Conservation (phyloP, 139 green algal genomes). For the Yamagishiella unicocca region DNA sequence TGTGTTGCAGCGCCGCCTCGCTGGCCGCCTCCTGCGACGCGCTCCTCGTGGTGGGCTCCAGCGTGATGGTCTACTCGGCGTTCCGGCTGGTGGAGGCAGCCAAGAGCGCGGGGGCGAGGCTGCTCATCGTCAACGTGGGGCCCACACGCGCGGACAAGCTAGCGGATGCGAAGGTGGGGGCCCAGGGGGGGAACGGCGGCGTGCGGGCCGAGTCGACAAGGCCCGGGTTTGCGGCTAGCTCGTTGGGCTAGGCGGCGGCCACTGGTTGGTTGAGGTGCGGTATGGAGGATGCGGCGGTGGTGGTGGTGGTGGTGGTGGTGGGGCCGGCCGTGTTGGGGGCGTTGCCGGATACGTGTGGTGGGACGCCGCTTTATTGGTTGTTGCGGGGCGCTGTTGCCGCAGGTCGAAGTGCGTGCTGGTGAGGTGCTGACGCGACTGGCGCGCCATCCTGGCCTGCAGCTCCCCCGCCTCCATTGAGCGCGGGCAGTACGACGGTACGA, state of each 20-base stretch:
- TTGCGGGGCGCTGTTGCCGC: not conserved
- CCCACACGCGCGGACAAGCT: constrained; percentile 84
- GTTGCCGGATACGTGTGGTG: too few species aligned
- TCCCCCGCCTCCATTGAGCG: too few species aligned
- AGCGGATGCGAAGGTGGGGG: constrained; percentile 71
- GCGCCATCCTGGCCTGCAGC: constrained; percentile 64
- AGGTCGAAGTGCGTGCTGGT: constrained; percentile 78
- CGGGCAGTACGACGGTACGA: too few species aligned
- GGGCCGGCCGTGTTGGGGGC: too few species aligned
- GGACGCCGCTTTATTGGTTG: too few species aligned
- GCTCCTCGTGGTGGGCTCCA: constrained; percentile 81
- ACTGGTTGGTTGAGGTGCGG: too few species aligned
- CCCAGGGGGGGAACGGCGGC: too few species aligned
- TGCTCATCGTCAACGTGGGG: constrained; percentile 83
- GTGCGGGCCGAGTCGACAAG: too few species aligned
- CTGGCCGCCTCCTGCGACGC: constrained; percentile 16
- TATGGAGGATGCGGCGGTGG: too few species aligned
- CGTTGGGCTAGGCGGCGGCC: not conserved
- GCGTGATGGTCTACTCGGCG: constrained; percentile 82
- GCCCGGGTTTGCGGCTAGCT: too few species aligned
- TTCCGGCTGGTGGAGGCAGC: constrained; percentile 85
- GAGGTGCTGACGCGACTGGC: constrained; percentile 77
- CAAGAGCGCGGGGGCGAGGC: constrained; percentile 50
- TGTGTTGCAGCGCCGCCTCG: not conserved
- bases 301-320: too few species aligned